These are phyloP conservation scores for Petunia secreta DNA, from an alignment of 257 asterid genomes.

Conservation along the genomic window DNA sequence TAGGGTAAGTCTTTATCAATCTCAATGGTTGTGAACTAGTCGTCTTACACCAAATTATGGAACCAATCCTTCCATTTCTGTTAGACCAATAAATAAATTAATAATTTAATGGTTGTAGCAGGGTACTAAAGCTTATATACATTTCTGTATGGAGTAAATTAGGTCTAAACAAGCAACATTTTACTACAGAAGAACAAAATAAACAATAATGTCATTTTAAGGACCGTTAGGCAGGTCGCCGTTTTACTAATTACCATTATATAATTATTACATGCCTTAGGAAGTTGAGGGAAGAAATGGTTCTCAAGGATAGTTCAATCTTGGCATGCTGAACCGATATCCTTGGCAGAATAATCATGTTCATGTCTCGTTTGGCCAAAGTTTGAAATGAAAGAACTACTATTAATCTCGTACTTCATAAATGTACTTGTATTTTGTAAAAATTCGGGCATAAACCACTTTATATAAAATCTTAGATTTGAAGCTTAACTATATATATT, in stretches of 20 bases:
- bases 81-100: background rate
- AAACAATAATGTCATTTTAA: constrained; percentile 6
- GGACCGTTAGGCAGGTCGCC: background rate
- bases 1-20: constrained; percentile 11
- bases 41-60: background rate
- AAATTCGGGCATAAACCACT: too few relatives aligned
- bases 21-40: constrained; percentile 20
- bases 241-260: constrained; percentile 1
- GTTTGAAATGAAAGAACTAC: too few relatives aligned
- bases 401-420: too few relatives aligned
- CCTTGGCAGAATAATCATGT: too few relatives aligned
- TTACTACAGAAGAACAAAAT: background rate
- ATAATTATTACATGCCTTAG: background rate
- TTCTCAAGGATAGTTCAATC: too few relatives aligned
- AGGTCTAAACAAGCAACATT: constrained; percentile 15
- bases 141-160: background rate
- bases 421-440: too few relatives aligned
- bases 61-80: constrained; percentile 19
- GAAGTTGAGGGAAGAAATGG: too few relatives aligned
- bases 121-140: constrained; percentile 13
- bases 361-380: too few relatives aligned
- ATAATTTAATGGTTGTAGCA: background rate
- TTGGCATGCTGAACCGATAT: too few relatives aligned
- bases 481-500: too few relatives aligned
- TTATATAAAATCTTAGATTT: too few relatives aligned